These are phyloP conservation scores for Omphalotus olearius DNA, from an alignment of 1,284 basidiomycete species.

Conservation along the genomic window DNA sequence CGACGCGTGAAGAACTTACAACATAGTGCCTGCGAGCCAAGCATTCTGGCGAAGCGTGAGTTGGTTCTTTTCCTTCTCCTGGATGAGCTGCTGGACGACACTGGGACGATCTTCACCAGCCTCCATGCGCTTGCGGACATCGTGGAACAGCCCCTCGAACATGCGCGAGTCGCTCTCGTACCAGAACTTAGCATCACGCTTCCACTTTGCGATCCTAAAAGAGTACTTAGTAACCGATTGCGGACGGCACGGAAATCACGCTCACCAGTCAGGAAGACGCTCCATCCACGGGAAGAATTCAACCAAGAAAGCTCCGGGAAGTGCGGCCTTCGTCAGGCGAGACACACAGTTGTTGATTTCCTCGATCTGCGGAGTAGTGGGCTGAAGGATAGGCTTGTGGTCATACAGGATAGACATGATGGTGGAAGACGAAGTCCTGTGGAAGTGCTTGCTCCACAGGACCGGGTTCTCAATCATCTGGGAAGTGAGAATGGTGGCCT, in stretches of 20 bases:
- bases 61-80: background rate
- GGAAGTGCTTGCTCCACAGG: slow-evolving; percentile 11
- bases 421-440: slow-evolving; percentile 1
- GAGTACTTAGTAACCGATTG: no score
- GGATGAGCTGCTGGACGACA: background rate
- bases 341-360: background rate
- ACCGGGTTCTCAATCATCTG: slow-evolving; percentile 6
- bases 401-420: slow-evolving; percentile 7
- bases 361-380: slow-evolving; percentile 13
- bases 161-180: slow-evolving; percentile 12
- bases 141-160: slow-evolving; percentile 14
- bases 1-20: background rate
- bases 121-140: slow-evolving; percentile 13
- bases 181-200: slow-evolving; percentile 13
- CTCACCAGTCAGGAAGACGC: slow-evolving; percentile 12
- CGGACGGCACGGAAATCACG: no score
- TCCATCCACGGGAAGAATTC: slow-evolving; percentile 15
- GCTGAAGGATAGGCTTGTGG: background rate
- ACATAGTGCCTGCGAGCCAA: slow-evolving; percentile 6
- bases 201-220: slow-evolving; percentile 15
- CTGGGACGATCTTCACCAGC: slow-evolving; percentile 4
- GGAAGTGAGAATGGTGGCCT: slow-evolving; percentile 1
- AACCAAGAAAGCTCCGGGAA: slow-evolving; percentile 12
- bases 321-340: background rate
- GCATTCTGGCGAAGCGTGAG: background rate